These are phyloP conservation scores for Diaporthe ilicicola DNA, from an alignment of 2,329 filamentous ascomycete species.

Conservation along the genomic window DNA sequence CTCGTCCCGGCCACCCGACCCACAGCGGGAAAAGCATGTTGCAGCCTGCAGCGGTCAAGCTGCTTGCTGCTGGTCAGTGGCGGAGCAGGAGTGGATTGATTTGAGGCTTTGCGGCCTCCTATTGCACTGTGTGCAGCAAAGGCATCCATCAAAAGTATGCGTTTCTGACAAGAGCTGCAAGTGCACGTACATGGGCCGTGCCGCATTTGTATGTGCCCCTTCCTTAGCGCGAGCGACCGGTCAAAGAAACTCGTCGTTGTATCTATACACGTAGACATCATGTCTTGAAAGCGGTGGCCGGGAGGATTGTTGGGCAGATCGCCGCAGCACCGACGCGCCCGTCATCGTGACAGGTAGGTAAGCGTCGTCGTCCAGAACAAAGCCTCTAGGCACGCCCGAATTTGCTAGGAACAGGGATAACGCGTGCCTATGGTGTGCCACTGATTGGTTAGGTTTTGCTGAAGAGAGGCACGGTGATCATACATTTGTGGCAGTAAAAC, in stretches of 20 bases:
- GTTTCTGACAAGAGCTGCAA: not conserved
- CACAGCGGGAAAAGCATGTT: constrained; percentile 27
- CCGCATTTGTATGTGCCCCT: constrained; percentile 2
- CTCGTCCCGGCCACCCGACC: constrained; percentile 19
- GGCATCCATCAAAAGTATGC: not conserved
- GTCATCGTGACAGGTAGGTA: constrained; percentile 6
- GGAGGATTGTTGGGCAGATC: not conserved
- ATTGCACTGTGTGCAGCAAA: not conserved
- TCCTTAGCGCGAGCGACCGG: not conserved
- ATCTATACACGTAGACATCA: not conserved
- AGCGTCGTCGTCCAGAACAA: constrained; percentile 1
- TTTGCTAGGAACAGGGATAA: constrained; percentile 6
- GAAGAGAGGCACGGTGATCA: not conserved
- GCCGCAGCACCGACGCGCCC: constrained; percentile 4
- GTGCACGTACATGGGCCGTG: not conserved
- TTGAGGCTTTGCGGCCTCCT: not conserved
- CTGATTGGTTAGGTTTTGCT: not conserved
- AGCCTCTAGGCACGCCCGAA: not conserved
- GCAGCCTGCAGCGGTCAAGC: constrained; percentile 20
- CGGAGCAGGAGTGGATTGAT: not conserved
- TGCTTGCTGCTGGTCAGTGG: constrained; percentile 1
- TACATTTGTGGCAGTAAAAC: not conserved
- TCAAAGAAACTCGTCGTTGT: constrained; percentile 7
- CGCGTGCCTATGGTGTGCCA: not conserved
- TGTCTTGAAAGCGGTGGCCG: not conserved